phyloP scores from a whole-genome alignment of 2,329 filamentous ascomycete genomes.

The Penicillium freii region DNA sequence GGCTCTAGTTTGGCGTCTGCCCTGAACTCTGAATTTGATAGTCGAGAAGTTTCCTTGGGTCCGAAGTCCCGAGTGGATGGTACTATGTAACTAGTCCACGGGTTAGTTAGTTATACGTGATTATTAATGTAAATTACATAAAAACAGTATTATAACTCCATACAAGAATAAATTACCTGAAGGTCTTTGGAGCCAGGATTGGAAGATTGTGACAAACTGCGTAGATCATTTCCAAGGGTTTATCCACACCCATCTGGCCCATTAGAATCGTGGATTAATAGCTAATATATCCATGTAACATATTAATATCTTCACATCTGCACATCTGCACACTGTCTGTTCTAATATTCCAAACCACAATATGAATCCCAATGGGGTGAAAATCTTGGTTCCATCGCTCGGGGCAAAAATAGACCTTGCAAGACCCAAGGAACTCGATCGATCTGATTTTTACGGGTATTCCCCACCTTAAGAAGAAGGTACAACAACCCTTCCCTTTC shows the following conservation, averaged over 20 bases:
- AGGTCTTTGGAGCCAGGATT: not conserved
- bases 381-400: not conserved
- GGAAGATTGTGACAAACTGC: not conserved
- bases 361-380: not conserved
- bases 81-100: too few species aligned
- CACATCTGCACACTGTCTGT: not conserved
- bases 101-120: not conserved
- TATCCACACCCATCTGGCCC: not conserved
- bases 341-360: not conserved
- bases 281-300: not conserved
- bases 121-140: not conserved
- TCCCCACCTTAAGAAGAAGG: conserved; percentile 10
- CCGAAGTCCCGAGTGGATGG: too few species aligned
- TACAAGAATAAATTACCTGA: not conserved
- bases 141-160: not conserved
- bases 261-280: not conserved
- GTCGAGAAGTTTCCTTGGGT: not conserved
- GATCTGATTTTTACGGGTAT: conserved; percentile 21
- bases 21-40: not conserved
- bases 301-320: not conserved
- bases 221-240: not conserved
- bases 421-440: conserved; percentile 15
- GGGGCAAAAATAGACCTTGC: conserved; percentile 3
- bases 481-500: not conserved
- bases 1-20: not conserved